Evolutionary conservation across 768 basidiomycete species (phyloP).

Genomic region (Leccinum imitatum): DNA sequence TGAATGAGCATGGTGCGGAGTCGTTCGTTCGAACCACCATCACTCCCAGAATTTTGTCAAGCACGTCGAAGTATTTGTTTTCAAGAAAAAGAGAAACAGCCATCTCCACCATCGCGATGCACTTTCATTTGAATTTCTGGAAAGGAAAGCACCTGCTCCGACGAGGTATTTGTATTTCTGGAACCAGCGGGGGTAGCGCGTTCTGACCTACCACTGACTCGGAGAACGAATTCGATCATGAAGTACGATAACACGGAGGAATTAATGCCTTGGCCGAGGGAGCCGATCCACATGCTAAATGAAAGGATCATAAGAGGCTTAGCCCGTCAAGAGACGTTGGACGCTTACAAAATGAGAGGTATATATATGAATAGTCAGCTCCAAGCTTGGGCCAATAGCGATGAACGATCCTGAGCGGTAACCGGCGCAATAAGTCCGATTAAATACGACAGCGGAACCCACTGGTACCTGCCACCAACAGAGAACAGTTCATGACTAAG

Average conservation of each 20-base stretch:
- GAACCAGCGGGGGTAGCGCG: conserved; percentile 38
- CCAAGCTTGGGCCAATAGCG: conserved; percentile 34
- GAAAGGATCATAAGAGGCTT: conserved; percentile 2
- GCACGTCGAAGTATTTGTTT: no score
- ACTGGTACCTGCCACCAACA: conserved; percentile 31
- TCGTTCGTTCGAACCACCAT: no score
- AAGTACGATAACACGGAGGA: conserved; percentile 22
- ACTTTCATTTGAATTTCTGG: neutral
- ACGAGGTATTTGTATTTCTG: conserved; percentile 37
- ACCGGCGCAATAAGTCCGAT: conserved; percentile 38
- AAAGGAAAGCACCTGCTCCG: conserved; percentile 38
- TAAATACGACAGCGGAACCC: conserved; percentile 40
- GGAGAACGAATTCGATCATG: conserved; percentile 30
- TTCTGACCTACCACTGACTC: conserved; percentile 38
- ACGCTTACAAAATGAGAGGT: conserved; percentile 29
- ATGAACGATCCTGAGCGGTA: conserved; percentile 42
- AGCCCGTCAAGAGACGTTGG: neutral
- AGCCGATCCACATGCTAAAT: conserved; percentile 19
- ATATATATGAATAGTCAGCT: conserved; percentile 27
- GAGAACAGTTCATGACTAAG: conserved; percentile 37
- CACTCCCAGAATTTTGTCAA: no score
- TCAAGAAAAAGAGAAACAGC: no score
- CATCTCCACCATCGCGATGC: no score
- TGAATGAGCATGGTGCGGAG: no score
- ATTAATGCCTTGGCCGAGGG: conserved; percentile 28